phyloP scores from a whole-genome alignment of 805 yeast species.

The Yamadazyma insecticola region DNA sequence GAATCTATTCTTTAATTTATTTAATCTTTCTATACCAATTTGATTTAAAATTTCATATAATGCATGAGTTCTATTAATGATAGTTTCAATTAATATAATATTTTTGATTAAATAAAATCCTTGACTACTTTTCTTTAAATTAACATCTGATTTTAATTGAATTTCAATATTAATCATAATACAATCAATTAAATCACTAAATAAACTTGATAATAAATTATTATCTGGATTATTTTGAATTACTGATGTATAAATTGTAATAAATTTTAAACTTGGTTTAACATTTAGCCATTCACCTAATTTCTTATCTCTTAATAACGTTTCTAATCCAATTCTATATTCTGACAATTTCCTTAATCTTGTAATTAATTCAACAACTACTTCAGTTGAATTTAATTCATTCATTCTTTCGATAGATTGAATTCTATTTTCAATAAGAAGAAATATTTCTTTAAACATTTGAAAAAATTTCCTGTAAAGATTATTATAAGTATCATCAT shows the following conservation, averaged over 20 bases:
- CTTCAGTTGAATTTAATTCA: slow-evolving; percentile 69
- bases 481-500: slow-evolving; percentile 6
- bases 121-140: slow-evolving; percentile 42
- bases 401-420: slow-evolving; percentile 40
- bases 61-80: slow-evolving; percentile 53
- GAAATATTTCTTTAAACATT: slow-evolving; percentile 54
- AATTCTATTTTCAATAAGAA: slow-evolving; percentile 50
- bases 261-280: slow-evolving; percentile 51
- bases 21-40: slow-evolving; percentile 59
- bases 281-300: slow-evolving; percentile 69
- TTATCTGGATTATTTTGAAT: slow-evolving; percentile 32
- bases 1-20: slow-evolving; percentile 67
- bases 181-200: slow-evolving; percentile 76
- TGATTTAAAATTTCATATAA: slow-evolving; percentile 52
- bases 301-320: slow-evolving; percentile 46
- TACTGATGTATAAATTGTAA: slow-evolving; percentile 45
- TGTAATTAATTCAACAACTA: slow-evolving; percentile 69
- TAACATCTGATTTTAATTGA: slow-evolving; percentile 49
- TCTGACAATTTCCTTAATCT: slow-evolving; percentile 62
- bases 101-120: slow-evolving; percentile 74
- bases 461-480: slow-evolving; percentile 2
- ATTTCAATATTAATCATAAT: slow-evolving; percentile 62
- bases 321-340: slow-evolving; percentile 47
- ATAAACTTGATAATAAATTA: slow-evolving; percentile 51
- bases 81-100: slow-evolving; percentile 68